Conservation (phyloP, 2,329 filamentous ascomycete genomes). For the Trichoderma aggressivum region DNA sequence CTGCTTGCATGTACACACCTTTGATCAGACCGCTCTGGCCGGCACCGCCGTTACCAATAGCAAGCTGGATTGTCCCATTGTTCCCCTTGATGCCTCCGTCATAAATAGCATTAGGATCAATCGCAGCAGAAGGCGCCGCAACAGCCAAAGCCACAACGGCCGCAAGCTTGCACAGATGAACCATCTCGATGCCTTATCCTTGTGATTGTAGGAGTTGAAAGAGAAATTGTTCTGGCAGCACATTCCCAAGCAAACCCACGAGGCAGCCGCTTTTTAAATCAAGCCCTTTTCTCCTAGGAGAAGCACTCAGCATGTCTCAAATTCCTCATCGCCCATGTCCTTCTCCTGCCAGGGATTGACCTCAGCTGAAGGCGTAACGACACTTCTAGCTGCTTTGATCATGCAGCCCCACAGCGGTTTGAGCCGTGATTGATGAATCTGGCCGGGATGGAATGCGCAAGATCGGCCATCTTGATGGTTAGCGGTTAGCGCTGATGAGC, state of each 20-base stretch:
- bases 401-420: background rate
- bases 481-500: background rate
- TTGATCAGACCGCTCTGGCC: conserved; percentile 37
- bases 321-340: background rate
- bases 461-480: background rate
- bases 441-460: background rate
- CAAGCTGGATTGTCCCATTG: conserved; percentile 24
- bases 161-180: conserved; percentile 4
- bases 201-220: background rate
- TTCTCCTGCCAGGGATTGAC: background rate
- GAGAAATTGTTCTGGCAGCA: background rate
- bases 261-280: background rate
- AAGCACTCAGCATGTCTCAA: background rate
- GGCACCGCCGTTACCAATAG: conserved; percentile 37
- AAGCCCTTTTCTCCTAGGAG: background rate
- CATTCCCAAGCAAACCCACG: background rate
- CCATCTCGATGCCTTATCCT: background rate
- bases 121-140: background rate
- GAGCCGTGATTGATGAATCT: background rate
- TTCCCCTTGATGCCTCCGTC: conserved; percentile 23
- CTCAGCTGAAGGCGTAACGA: background rate
- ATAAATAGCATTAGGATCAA: conserved; percentile 24
- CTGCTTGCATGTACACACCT: conserved; percentile 22
- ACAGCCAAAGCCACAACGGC: conserved; percentile 1
- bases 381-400: background rate